Evolutionary conservation across 2,329 filamentous ascomycete genomes (phyloP).

Genomic region (Colletotrichum somersetense): DNA sequence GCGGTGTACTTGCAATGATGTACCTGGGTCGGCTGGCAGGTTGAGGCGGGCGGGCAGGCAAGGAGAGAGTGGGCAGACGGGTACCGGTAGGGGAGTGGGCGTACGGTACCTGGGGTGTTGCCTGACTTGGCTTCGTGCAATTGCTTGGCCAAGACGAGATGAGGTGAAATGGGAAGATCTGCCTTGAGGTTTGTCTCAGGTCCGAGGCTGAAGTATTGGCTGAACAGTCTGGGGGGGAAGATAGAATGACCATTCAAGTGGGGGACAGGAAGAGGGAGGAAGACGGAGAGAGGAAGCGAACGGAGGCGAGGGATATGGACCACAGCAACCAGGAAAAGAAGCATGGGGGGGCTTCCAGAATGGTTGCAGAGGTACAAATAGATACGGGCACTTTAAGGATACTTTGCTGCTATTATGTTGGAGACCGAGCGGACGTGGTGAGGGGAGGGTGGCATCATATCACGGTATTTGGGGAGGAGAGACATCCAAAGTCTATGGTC

Average conservation of each 20-base stretch:
- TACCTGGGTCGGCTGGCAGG: not conserved
- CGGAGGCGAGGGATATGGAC: not conserved
- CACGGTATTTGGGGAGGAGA: conserved; percentile 22
- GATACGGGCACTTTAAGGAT: not conserved
- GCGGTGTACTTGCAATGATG: not conserved
- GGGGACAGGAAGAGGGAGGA: not conserved
- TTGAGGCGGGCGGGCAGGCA: not conserved
- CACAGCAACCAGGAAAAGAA: not conserved
- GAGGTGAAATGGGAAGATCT: conserved; percentile 30
- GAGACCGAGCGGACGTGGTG: not conserved
- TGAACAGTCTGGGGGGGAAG: conserved; percentile 3
- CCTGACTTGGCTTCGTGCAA: not conserved
- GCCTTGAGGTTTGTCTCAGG: conserved; percentile 34
- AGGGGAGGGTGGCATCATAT: conserved; percentile 34
- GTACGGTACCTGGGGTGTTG: conserved; percentile 7
- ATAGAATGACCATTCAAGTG: not conserved
- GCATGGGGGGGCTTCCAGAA: not conserved
- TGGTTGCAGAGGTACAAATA: too few species aligned
- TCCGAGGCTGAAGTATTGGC: conserved; percentile 30
- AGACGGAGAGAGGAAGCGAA: not conserved
- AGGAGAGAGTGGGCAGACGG: not conserved
- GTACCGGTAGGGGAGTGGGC: conserved; percentile 2
- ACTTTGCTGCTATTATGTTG: not conserved
- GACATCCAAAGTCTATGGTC: not conserved
- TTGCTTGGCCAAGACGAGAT: conserved; percentile 27